Conservation (phyloP, 306 rosid genomes). For the Trifolium fragiferum region DNA sequence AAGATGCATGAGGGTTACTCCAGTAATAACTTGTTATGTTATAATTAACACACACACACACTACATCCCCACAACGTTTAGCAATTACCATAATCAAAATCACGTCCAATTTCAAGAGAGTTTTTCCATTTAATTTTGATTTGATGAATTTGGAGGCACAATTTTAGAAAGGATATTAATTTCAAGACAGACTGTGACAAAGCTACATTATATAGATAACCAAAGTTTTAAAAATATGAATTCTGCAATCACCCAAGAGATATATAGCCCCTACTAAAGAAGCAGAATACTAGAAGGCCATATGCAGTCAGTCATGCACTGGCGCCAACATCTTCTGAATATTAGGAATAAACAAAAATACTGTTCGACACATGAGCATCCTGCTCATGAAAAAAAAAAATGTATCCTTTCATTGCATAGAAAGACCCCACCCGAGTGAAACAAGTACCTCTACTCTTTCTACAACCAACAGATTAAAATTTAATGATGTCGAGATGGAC, state of each 20-base stretch:
- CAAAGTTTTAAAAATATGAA: constrained; percentile 4
- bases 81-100: constrained; percentile 30
- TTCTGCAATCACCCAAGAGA: constrained; percentile 24
- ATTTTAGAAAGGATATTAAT: not conserved
- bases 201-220: constrained; percentile 13
- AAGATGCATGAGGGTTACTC: constrained; percentile 3
- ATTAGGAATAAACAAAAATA: constrained; percentile 20
- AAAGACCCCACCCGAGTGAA: not conserved
- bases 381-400: constrained; percentile 18
- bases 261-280: constrained; percentile 9
- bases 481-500: constrained; percentile 5
- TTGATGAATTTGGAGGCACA: no score
- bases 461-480: constrained; percentile 28
- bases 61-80: not conserved
- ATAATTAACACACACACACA: not conserved
- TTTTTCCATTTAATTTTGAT: no score
- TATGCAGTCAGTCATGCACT: constrained; percentile 6
- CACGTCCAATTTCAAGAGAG: not conserved
- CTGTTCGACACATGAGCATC: constrained; percentile 16
- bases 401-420: constrained; percentile 2
- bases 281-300: constrained; percentile 2
- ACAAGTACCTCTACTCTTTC: constrained; percentile 30
- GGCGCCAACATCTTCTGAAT: constrained; percentile 13
- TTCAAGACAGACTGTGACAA: constrained; percentile 19
- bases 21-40: constrained; percentile 3